These are phyloP conservation scores for Dothideomycetes sp. DNA, from an alignment of 2,329 filamentous ascomycete genomes.

Conservation along the genomic window DNA sequence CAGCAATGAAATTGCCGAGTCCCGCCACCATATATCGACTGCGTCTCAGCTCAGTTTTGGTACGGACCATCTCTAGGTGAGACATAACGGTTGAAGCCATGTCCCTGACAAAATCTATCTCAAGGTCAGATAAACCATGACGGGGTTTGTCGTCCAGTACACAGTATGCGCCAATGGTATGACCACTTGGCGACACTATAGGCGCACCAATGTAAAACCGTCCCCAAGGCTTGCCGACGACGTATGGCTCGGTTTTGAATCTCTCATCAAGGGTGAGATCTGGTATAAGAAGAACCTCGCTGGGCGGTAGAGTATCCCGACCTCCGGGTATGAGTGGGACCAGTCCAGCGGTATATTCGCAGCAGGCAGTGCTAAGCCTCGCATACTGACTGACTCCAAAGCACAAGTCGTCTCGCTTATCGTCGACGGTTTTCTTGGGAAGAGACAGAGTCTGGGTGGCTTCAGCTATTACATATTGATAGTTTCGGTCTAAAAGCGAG, in stretches of 20 bases:
- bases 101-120: slow-evolving; percentile 17
- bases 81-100: slow-evolving; percentile 19
- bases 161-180: slow-evolving; percentile 22
- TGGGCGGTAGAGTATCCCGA: not conserved
- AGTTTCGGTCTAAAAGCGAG: slow-evolving; percentile 39
- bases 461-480: slow-evolving; percentile 43
- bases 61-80: slow-evolving; percentile 22
- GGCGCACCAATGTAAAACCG: slow-evolving; percentile 24
- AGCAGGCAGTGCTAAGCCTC: slow-evolving; percentile 14
- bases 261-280: slow-evolving; percentile 21
- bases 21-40: slow-evolving; percentile 13
- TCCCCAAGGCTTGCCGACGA: slow-evolving; percentile 17
- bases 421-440: slow-evolving; percentile 15
- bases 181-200: slow-evolving; percentile 19
- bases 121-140: slow-evolving; percentile 11
- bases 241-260: slow-evolving; percentile 20
- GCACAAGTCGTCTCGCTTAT: slow-evolving; percentile 17
- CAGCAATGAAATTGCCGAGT: slow-evolving; percentile 14
- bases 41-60: slow-evolving; percentile 19
- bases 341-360: slow-evolving; percentile 18
- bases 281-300: slow-evolving; percentile 9
- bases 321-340: not conserved
- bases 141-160: slow-evolving; percentile 20
- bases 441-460: slow-evolving; percentile 39
- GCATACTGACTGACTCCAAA: slow-evolving; percentile 19